Evolutionary conservation across 176 grass and related monocot genomes (phyloP), one percentile per base, ranked within the genome.

Genomic region (Pharus latifolius): DNA sequence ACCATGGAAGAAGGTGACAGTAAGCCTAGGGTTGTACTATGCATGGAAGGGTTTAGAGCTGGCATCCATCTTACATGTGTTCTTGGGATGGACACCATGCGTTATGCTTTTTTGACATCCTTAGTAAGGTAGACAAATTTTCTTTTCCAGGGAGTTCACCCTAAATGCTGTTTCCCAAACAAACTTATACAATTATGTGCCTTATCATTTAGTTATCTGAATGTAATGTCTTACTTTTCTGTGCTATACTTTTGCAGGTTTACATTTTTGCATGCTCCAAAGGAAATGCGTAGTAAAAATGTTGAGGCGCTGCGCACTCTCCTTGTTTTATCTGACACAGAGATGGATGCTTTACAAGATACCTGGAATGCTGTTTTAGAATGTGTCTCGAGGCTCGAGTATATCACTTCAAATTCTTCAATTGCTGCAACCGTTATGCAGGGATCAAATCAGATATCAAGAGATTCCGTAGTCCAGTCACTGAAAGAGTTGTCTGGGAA

Each of bases 361-460:
- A 84, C 96, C 47, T 99, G 96, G 96, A 99, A 88, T 94, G 96
- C 96, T 85, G 81, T 99, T 54, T 90, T 99, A 63, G 96, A 99
- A 90, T 95, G 90, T 79, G 87, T 99, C 66, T 99, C 96, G 32
- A 91, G 96, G 76, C 84, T 99, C 2, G 96, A 99, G 38, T 90
- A 91, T 76, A 99, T 99, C 58, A 99, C 90, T 73, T 90, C 96
- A 60, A 88, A 52, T 55, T 76, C 90, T 41, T 88, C 90, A 57
- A 85, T 99, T 74, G 75, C 96, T 69, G 65, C 82, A 69, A 99
- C 87, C 25, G 96, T 99, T 60, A 99, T 99, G 96, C 82, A 77
- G 62, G 96, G 90, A 75, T 95, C 87, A 35, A 99, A 99, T 85
- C 96, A 99, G 81, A 99, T 99, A 77, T 99, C 96, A 1, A 87